A percentile compares a stretch with the other conserved stretches of the same genome.
Evolutionary conservation across 257 asterid genomes (phyloP).

Genomic region (Cynanchum wilfordii): DNA sequence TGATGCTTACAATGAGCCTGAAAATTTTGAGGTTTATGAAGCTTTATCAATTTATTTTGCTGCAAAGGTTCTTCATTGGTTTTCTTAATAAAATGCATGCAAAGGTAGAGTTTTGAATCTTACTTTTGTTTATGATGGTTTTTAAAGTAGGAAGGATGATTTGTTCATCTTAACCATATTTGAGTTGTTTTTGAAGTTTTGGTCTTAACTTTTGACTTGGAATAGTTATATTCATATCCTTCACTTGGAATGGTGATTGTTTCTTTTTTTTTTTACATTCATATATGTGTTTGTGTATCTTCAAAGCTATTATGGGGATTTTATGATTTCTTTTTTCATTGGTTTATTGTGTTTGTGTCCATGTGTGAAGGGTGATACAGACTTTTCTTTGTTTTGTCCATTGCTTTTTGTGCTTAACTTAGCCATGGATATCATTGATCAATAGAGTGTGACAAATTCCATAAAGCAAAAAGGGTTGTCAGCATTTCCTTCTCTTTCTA

Average conservation of each 20-base stretch:
- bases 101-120: slow-evolving; percentile 2
- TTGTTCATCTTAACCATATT: neutral
- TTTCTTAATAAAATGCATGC: neutral
- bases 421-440: slow-evolving; percentile 15
- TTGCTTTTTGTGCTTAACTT: too few relatives aligned
- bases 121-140: neutral
- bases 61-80: neutral
- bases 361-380: too few relatives aligned
- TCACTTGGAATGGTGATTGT: too few relatives aligned
- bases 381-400: too few relatives aligned
- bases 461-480: neutral
- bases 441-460: neutral
- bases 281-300: too few relatives aligned
- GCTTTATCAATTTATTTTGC: neutral
- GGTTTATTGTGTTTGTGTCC: too few relatives aligned
- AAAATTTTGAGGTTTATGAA: neutral
- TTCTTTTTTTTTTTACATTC: too few relatives aligned
- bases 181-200: neutral
- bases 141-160: neutral
- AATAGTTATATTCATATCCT: neutral
- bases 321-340: too few relatives aligned
- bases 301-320: too few relatives aligned
- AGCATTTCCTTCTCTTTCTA: slow-evolving; percentile 2
- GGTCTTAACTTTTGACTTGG: too few relatives aligned
- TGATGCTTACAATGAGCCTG: too few relatives aligned